Evolutionary conservation across 208 protist species (phyloP).

Genomic region (Wallacemonas sp.): DNA sequence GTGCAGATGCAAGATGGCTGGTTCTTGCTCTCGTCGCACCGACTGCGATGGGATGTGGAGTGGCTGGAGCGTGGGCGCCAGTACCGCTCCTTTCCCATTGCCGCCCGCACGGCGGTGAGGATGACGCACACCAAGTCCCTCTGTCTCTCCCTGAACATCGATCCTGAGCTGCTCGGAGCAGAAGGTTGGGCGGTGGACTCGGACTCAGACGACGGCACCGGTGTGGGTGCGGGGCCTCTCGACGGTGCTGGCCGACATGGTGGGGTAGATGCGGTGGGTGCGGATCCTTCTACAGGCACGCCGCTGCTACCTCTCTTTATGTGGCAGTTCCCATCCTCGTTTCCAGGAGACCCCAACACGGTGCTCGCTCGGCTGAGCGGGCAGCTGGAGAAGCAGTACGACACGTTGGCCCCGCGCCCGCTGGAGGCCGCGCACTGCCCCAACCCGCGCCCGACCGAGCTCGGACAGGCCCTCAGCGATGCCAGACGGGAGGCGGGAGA

Average conservation of each 20-base stretch:
- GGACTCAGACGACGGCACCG: slow-evolving; percentile 20
- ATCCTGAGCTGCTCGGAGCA: slow-evolving; percentile 44
- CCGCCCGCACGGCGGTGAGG: slow-evolving; percentile 44
- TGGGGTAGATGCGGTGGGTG: not conserved
- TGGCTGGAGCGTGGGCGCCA: slow-evolving; percentile 44
- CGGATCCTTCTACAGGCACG: not conserved
- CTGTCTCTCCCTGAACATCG: slow-evolving; percentile 71
- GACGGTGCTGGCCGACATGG: not conserved
- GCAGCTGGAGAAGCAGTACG: slow-evolving; percentile 73
- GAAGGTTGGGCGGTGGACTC: slow-evolving; percentile 34
- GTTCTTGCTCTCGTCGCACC: slow-evolving; percentile 55
- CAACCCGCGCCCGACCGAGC: slow-evolving; percentile 55
- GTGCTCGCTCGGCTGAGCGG: slow-evolving; percentile 58
- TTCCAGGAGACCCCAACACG: slow-evolving; percentile 48
- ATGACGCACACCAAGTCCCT: slow-evolving; percentile 64
- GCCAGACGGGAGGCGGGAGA: slow-evolving; percentile 63
- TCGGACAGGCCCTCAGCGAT: slow-evolving; percentile 60
- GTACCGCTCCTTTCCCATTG: slow-evolving; percentile 65
- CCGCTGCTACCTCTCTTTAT: slow-evolving; percentile 46
- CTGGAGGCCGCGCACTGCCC: slow-evolving; percentile 49
- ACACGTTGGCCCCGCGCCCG: slow-evolving; percentile 59
- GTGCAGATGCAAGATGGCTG: slow-evolving; percentile 65
- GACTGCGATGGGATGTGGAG: slow-evolving; percentile 66
- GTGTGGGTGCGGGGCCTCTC: not conserved
- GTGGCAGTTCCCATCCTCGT: slow-evolving; percentile 76